Evolutionary conservation across 768 basidiomycete genomes (phyloP).

Genomic region (Suillus weaverae): DNA sequence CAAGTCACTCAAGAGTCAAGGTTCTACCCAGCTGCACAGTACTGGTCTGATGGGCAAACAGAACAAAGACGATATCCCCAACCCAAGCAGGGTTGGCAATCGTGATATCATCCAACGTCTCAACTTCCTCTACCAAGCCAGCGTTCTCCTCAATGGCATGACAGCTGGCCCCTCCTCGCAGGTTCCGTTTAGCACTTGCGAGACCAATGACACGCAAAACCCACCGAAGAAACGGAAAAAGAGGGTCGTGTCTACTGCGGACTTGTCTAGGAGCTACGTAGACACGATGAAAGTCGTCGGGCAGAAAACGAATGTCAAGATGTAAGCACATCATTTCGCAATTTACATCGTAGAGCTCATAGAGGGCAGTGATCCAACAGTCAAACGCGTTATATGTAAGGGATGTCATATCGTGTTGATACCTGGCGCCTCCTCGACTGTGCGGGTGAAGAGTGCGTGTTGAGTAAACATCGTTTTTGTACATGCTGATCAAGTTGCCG

Average conservation of each 20-base stretch:
- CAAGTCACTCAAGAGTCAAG: too few relatives aligned
- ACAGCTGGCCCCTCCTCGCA: slow-evolving; percentile 17
- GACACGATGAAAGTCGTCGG: slow-evolving; percentile 68
- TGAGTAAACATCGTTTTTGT: slow-evolving; percentile 2
- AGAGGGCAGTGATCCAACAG: slow-evolving; percentile 64
- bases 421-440: slow-evolving; percentile 63
- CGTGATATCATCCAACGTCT: slow-evolving; percentile 80
- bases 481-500: slow-evolving; percentile 24
- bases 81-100: slow-evolving; percentile 58
- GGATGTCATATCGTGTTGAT: slow-evolving; percentile 63
- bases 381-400: slow-evolving; percentile 82
- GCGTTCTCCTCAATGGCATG: slow-evolving; percentile 55
- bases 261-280: slow-evolving; percentile 66
- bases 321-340: slow-evolving; percentile 47
- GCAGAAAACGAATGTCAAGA: slow-evolving; percentile 73
- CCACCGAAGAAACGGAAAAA: slow-evolving; percentile 23
- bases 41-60: slow-evolving; percentile 63
- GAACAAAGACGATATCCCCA: slow-evolving; percentile 56
- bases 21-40: neutral
- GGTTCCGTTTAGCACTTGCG: slow-evolving; percentile 1
- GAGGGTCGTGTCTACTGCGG: slow-evolving; percentile 36
- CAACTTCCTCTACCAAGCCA: slow-evolving; percentile 85
- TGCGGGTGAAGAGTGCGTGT: slow-evolving; percentile 63
- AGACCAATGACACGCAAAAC: slow-evolving; percentile 3
- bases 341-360: neutral